Evolutionary conservation across 1,139 yeast genomes (phyloP), one percentile per base, ranked within the genome.

Genomic region (Yamadazyma epiphylla): DNA sequence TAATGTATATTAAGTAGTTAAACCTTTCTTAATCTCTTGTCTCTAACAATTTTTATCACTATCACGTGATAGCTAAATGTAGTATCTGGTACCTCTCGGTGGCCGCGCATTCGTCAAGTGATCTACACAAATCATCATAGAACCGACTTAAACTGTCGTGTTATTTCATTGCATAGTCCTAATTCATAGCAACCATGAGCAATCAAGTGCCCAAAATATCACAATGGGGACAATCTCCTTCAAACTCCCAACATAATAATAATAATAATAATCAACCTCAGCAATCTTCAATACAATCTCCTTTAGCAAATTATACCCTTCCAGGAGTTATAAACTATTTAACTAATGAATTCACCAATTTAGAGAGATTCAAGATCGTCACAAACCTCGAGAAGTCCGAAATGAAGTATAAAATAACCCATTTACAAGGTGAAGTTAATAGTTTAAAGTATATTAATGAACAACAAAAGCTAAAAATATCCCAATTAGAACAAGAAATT

Each of bases 251-350:
- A 17, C n/a, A n/a, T n/a, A n/a, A n/a, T n/a, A n/a, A n/a, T n/a
- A n/a, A n/a, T n/a, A n/a, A n/a, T n/a, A 17, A 17, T 17, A 10
- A 7, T 7, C 46, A 33, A 23, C 47, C 32, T 11, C 39, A 30
- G 17, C 49, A 29, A 22, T 36, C 36, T 7, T 31, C 35, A n/a
- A n/a, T n/a, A n/a, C 32, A 30, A 15, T 39, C 46, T n/a, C 45
- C 48, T 5, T 31, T 48, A 19, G 55, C 62, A 4, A 66, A 67
- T 29, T 76, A 76, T 41, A 75, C 80, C 2, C 58, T 77, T 15
- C 83, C 83, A 0, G 83, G 83, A 2, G 76, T 77, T n/a, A 76
- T 77, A 55, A 76, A 74, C 45, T 77, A 77, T 45, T 55, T 77
- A 32, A 78, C 80, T 20, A 64, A 74, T 7, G 82, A 77, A 42